These are phyloP conservation scores for Hydnum rufescens DNA, from an alignment of 768 basidiomycete species.

Conservation along the genomic window DNA sequence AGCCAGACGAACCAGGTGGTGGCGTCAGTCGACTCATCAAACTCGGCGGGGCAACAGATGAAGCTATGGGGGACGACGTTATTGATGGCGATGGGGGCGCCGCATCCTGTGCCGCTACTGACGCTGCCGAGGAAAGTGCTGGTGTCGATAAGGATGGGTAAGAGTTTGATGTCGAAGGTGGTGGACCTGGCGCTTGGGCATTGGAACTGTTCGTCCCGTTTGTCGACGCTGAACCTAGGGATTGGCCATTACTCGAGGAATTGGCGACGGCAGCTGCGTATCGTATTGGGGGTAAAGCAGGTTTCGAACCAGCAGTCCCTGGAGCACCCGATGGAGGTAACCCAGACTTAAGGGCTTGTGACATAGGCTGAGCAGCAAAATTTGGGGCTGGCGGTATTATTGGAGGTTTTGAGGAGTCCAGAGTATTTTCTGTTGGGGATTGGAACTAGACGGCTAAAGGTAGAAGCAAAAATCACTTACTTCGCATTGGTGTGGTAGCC, in stretches of 20 bases:
- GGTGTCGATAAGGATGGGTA: conserved; percentile 22
- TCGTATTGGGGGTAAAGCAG: conserved; percentile 54
- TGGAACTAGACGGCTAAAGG: conserved; percentile 2
- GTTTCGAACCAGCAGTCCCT: conserved; percentile 25
- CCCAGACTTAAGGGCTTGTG: conserved; percentile 54
- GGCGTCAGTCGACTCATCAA: background rate
- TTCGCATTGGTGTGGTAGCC: conserved; percentile 43
- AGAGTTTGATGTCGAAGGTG: conserved; percentile 20
- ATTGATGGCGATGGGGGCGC: conserved; percentile 19
- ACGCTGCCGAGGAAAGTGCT: conserved; percentile 34
- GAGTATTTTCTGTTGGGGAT: conserved; percentile 1
- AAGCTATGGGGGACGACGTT: conserved; percentile 10
- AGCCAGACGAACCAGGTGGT: conserved; percentile 5
- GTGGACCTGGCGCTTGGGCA: conserved; percentile 15
- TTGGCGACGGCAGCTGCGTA: conserved; percentile 86
- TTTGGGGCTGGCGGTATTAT: conserved; percentile 40
- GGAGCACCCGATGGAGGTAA: conserved; percentile 29
- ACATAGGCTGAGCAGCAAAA: conserved; percentile 60
- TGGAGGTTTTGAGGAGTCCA: conserved; percentile 27
- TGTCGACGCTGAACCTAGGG: conserved; percentile 18
- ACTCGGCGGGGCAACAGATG: conserved; percentile 11
- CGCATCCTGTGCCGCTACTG: conserved; percentile 27
- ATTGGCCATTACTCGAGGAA: conserved; percentile 18
- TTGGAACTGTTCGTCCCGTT: conserved; percentile 18
- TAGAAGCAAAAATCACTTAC: conserved; percentile 27